phyloP scores from a whole-genome alignment of 495 filamentous ascomycete species.

The Sabuloglossum arenarium region DNA sequence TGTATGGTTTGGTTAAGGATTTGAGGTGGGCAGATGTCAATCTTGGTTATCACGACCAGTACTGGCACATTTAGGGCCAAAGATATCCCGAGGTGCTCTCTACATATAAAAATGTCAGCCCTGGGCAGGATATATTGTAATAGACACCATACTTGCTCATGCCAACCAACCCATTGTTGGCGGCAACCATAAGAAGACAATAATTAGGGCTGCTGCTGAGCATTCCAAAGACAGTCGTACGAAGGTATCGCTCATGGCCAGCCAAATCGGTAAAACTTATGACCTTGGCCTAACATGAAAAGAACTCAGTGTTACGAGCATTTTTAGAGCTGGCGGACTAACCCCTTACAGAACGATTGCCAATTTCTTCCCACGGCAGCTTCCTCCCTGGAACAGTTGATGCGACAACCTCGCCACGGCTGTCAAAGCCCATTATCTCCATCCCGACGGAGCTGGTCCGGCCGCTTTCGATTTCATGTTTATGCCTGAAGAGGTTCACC shows the following conservation, averaged over 20 bases:
- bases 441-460: conserved; percentile 90
- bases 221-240: conserved; percentile 91
- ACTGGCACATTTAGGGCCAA: conserved; percentile 90
- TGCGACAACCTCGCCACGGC: conserved; percentile 61
- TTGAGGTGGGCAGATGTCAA: conserved; percentile 93
- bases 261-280: conserved; percentile 93
- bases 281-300: conserved; percentile 43
- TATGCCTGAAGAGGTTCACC: conserved; percentile 92
- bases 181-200: conserved; percentile 94
- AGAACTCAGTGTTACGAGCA: conserved; percentile 1
- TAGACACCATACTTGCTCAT: conserved; percentile 52
- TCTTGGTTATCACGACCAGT: conserved; percentile 97
- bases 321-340: neutral
- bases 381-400: conserved; percentile 67
- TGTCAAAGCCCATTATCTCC: conserved; percentile 98
- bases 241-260: conserved; percentile 85
- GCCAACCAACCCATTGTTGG: conserved; percentile 90
- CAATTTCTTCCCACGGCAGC: conserved; percentile 95
- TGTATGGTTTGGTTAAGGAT: conserved; percentile 85
- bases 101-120: conserved; percentile 1
- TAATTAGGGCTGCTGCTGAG: conserved; percentile 92
- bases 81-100: conserved; percentile 87
- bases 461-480: conserved; percentile 91
- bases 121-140: neutral
- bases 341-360: conserved; percentile 50